These are phyloP conservation scores for Hypoxylon sp. DNA, from an alignment of 2,329 filamentous ascomycete species.

Conservation along the genomic window DNA sequence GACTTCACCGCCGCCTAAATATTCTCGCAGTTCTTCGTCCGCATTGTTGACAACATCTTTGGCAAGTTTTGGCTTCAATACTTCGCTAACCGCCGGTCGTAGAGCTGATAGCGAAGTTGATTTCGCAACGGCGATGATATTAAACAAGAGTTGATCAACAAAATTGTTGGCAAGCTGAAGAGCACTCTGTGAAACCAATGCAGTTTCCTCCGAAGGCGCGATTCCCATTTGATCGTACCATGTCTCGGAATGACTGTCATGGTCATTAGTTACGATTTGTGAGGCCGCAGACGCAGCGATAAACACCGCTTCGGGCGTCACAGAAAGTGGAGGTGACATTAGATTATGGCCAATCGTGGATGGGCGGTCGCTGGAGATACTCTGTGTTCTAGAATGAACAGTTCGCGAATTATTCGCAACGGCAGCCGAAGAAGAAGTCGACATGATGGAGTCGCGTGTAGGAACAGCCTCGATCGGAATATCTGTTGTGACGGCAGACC, in stretches of 20 bases:
- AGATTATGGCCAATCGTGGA: slow-evolving; percentile 67
- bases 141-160: slow-evolving; percentile 91
- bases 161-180: slow-evolving; percentile 87
- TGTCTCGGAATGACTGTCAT: slow-evolving; percentile 76
- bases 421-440: slow-evolving; percentile 35
- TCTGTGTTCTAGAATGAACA: slow-evolving; percentile 62
- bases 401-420: slow-evolving; percentile 33
- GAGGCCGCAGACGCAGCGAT: slow-evolving; percentile 88
- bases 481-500: slow-evolving; percentile 41
- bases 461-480: slow-evolving; percentile 36
- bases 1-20: slow-evolving; percentile 80
- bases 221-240: slow-evolving; percentile 75
- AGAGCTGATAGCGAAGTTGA: slow-evolving; percentile 80
- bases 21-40: slow-evolving; percentile 87
- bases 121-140: slow-evolving; percentile 81
- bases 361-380: slow-evolving; percentile 75
- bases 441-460: slow-evolving; percentile 38
- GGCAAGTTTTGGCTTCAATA: slow-evolving; percentile 88
- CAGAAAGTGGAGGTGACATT: slow-evolving; percentile 70
- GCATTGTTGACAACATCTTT: slow-evolving; percentile 83
- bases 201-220: slow-evolving; percentile 71
- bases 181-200: slow-evolving; percentile 76
- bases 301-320: slow-evolving; percentile 83
- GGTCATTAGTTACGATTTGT: slow-evolving; percentile 89
- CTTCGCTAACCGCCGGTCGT: slow-evolving; percentile 82